A percentile compares a stretch with the other conserved stretches of the same genome.
phyloP scores from a whole-genome alignment of 2,329 filamentous ascomycete genomes.

The Xylariaceae sp. region DNA sequence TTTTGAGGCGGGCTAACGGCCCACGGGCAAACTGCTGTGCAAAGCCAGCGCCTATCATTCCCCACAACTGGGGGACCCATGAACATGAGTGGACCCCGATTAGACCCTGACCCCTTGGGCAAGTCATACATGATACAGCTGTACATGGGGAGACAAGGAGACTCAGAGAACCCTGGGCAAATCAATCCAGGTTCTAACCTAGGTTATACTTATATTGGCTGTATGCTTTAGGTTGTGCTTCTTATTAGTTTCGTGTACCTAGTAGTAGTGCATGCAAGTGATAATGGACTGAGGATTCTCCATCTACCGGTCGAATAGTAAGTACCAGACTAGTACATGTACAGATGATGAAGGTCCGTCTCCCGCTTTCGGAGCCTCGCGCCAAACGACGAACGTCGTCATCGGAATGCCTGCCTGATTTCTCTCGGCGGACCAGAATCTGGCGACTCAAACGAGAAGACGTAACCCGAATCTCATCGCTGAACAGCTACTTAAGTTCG shows the following conservation, averaged over 20 bases:
- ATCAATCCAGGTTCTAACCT: neutral
- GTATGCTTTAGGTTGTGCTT: too few relatives aligned
- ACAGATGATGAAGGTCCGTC: conserved; percentile 1
- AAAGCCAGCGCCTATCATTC: conserved; percentile 3
- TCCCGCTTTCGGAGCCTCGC: conserved; percentile 33
- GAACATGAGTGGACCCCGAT: neutral
- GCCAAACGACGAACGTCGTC: conserved; percentile 22
- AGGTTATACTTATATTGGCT: too few relatives aligned
- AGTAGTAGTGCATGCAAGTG: too few relatives aligned
- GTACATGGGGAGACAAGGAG: too few relatives aligned
- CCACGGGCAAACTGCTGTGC: too few relatives aligned
- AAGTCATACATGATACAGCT: too few relatives aligned
- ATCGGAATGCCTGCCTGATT: conserved; percentile 11
- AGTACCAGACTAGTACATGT: too few relatives aligned
- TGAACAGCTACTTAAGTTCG: neutral
- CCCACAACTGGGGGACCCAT: conserved; percentile 2
- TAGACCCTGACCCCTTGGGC: too few relatives aligned
- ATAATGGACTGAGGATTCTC: too few relatives aligned
- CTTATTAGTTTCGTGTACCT: too few relatives aligned
- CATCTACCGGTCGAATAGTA: too few relatives aligned
- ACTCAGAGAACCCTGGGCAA: neutral
- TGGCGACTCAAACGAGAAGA: neutral
- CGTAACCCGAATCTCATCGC: neutral
- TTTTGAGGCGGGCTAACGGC: too few relatives aligned
- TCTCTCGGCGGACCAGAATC: conserved; percentile 4